phyloP scores from a whole-genome alignment of 371 early-diverging fungal genomes.

The Mortierella sp. region DNA sequence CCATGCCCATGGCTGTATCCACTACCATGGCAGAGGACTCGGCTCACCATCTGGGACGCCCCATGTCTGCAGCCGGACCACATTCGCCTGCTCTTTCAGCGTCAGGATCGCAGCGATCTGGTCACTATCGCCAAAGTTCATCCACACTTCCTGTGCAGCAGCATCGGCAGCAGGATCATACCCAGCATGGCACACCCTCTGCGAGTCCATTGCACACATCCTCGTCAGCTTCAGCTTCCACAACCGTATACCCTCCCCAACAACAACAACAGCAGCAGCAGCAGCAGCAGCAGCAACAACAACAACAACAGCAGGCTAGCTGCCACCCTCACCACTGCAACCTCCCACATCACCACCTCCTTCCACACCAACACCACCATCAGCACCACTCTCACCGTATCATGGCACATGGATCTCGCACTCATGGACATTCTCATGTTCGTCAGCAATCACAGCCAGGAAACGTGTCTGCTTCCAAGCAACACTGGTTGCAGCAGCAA shows the following conservation, averaged over 20 bases:
- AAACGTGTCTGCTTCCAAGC: constrained; percentile 25
- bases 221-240: constrained; percentile 6
- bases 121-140: constrained; percentile 30
- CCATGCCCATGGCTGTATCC: constrained; percentile 10
- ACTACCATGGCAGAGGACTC: constrained; percentile 7
- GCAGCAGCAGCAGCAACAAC: too few species aligned
- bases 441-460: constrained; percentile 46
- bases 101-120: constrained; percentile 9
- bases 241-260: constrained; percentile 6
- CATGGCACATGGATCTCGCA: constrained; percentile 3
- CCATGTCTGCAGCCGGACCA: constrained; percentile 9
- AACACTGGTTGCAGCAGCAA: constrained; percentile 40
- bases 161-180: constrained; percentile 20
- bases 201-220: constrained; percentile 7
- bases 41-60: constrained; percentile 6
- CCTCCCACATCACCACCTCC: constrained; percentile 10
- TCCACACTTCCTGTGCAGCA: constrained; percentile 23
- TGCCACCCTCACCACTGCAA: constrained; percentile 35
- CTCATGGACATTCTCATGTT: constrained; percentile 24
- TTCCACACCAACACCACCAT: constrained; percentile 13
- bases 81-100: constrained; percentile 6
- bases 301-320: constrained; percentile 1
- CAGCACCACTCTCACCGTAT: constrained; percentile 7
- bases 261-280: too few species aligned
- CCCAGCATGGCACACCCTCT: constrained; percentile 13